phyloP scores from a whole-genome alignment of 495 filamentous ascomycete genomes.

The Penicillium pancosmium region DNA sequence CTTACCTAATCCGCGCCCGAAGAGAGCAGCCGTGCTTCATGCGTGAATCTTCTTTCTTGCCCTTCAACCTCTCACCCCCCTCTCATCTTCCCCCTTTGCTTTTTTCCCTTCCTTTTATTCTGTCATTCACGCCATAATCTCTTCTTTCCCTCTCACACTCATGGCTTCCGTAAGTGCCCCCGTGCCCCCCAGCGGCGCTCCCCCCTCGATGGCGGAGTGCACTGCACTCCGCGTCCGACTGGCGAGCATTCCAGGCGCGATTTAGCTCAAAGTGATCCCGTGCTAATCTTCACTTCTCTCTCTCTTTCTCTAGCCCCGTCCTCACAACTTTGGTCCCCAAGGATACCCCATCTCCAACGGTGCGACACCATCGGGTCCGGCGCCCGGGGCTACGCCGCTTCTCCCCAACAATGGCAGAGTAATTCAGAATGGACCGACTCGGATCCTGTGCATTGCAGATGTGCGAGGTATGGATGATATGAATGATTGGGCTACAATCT shows the following conservation, averaged over 20 bases:
- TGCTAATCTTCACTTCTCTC: conserved; percentile 7
- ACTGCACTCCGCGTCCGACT: conserved; percentile 16
- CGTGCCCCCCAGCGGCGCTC: conserved; percentile 5
- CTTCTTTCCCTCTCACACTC: conserved; percentile 18
- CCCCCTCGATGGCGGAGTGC: conserved; percentile 18
- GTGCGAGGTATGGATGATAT: conserved; percentile 75
- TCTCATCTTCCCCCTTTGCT: not conserved
- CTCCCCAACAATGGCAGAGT: conserved; percentile 71
- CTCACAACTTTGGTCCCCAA: conserved; percentile 51
- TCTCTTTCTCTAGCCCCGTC: conserved; percentile 38
- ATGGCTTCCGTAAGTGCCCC: conserved; percentile 59
- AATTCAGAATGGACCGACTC: conserved; percentile 79
- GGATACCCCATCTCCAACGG: conserved; percentile 55
- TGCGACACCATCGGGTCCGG: conserved; percentile 45
- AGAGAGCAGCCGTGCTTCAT: not conserved
- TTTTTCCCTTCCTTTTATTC: conserved; percentile 19
- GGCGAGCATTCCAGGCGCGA: conserved; percentile 7
- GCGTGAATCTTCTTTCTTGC: not conserved
- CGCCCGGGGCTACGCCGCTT: conserved; percentile 55
- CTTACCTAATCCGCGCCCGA: not conserved
- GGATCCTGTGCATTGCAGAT: conserved; percentile 95
- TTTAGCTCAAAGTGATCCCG: conserved; percentile 10
- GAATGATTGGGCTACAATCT: not conserved
- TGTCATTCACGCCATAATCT: conserved; percentile 19
- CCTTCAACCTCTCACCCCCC: not conserved